Conservation (phyloP, 805 yeast species). For the Candida coquimbonensis region DNA sequence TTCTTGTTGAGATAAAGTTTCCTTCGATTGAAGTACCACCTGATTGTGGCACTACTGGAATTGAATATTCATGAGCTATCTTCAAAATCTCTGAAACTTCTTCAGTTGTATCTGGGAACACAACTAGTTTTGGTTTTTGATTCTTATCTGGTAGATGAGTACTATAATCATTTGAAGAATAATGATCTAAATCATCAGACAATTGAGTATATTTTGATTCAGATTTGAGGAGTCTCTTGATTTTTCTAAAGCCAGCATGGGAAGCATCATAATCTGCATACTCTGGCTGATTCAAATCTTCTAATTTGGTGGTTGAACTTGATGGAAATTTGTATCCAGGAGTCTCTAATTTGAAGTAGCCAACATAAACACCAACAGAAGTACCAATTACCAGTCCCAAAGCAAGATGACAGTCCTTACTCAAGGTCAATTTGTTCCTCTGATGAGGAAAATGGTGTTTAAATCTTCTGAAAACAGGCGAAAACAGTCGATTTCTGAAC, state of each 20-base stretch:
- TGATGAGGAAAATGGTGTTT: constrained; percentile 5
- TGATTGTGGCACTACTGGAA: constrained; percentile 58
- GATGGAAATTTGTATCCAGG: constrained; percentile 12
- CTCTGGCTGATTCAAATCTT: constrained; percentile 9
- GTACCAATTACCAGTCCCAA: constrained; percentile 9
- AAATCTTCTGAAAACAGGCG: not conserved
- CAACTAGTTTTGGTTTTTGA: constrained; percentile 28
- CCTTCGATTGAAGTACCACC: constrained; percentile 69
- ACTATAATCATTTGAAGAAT: constrained; percentile 42
- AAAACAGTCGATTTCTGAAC: not conserved
- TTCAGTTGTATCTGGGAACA: constrained; percentile 48
- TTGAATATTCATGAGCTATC: constrained; percentile 42
- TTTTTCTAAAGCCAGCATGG: constrained; percentile 8
- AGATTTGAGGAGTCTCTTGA: constrained; percentile 7
- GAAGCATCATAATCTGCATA: constrained; percentile 12
- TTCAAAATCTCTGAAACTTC: constrained; percentile 50
- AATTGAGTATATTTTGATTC: constrained; percentile 23
- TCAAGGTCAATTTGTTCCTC: not conserved
- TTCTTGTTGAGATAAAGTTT: constrained; percentile 53
- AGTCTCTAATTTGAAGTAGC: constrained; percentile 10
- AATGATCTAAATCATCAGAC: constrained; percentile 31
- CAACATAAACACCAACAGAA: constrained; percentile 9
- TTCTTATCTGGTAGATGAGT: constrained; percentile 45
- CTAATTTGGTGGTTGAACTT: constrained; percentile 14
- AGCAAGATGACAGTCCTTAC: constrained; percentile 2